phyloP scores from a whole-genome alignment of 1,139 yeast genomes.

The Saccharomyces hybrid region DNA sequence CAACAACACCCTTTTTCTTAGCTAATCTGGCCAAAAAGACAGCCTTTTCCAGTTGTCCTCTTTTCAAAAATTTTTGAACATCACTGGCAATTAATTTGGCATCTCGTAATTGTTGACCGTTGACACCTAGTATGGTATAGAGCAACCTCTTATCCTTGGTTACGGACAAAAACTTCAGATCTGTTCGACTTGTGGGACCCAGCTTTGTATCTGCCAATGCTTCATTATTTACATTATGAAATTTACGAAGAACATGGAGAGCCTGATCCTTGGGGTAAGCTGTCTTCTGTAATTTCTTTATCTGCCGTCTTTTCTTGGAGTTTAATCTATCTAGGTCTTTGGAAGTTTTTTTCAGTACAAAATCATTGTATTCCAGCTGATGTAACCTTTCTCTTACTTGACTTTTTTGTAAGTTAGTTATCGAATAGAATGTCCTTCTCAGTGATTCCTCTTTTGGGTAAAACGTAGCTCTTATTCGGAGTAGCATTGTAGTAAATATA shows the following conservation, averaged over 20 bases:
- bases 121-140: conserved; percentile 49
- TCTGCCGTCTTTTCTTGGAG: conserved; percentile 13
- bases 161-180: conserved; percentile 28
- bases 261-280: conserved; percentile 29
- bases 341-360: conserved; percentile 13
- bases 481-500: not conserved
- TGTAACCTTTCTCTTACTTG: conserved; percentile 20
- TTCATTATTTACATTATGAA: conserved; percentile 17
- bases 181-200: conserved; percentile 33
- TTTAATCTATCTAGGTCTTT: conserved; percentile 17
- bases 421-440: not conserved
- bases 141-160: conserved; percentile 39
- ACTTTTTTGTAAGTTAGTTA: not conserved
- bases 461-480: not conserved
- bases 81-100: conserved; percentile 48
- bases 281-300: conserved; percentile 20
- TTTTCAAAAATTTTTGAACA: conserved; percentile 42
- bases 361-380: conserved; percentile 14
- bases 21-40: conserved; percentile 45
- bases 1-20: conserved; percentile 45
- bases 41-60: conserved; percentile 48
- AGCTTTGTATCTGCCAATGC: conserved; percentile 23
- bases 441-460: not conserved
- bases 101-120: conserved; percentile 49
- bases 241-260: conserved; percentile 19